Evolutionary conservation across 257 asterid genomes (phyloP).

Genomic region (Plantago major): DNA sequence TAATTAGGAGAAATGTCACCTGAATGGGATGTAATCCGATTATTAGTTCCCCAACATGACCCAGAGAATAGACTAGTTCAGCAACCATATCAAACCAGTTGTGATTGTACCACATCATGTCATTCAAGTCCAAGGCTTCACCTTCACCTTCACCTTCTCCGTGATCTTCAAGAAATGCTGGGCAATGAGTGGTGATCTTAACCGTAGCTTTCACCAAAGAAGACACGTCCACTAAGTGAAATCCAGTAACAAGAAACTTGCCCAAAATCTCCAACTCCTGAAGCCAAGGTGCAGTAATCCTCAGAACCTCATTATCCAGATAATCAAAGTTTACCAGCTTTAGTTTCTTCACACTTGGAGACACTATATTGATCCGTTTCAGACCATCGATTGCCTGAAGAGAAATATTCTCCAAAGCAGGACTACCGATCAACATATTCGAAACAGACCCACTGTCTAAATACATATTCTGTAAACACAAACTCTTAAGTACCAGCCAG

Average conservation of each 20-base stretch:
- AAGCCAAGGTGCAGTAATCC: background rate
- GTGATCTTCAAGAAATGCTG: background rate
- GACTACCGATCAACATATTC: background rate
- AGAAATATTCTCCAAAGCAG: background rate
- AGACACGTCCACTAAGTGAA: background rate
- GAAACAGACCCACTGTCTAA: background rate
- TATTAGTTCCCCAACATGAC: constrained; percentile 2
- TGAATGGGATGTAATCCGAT: background rate
- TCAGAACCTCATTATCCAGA: background rate
- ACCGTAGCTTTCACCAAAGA: background rate
- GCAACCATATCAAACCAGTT: background rate
- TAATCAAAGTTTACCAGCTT: background rate
- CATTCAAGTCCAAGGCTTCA: background rate
- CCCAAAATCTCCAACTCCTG: background rate
- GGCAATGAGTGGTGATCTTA: background rate
- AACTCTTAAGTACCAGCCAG: background rate
- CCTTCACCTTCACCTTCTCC: too few species aligned
- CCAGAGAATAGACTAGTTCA: background rate
- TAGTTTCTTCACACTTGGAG: background rate
- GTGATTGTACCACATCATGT: background rate
- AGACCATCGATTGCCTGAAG: background rate
- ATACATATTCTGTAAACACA: background rate
- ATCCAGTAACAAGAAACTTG: background rate
- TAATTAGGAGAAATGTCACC: background rate
- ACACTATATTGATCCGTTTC: background rate